Conservation (phyloP, 2,329 filamentous ascomycete genomes). For the Fonsecaea pugnacius region DNA sequence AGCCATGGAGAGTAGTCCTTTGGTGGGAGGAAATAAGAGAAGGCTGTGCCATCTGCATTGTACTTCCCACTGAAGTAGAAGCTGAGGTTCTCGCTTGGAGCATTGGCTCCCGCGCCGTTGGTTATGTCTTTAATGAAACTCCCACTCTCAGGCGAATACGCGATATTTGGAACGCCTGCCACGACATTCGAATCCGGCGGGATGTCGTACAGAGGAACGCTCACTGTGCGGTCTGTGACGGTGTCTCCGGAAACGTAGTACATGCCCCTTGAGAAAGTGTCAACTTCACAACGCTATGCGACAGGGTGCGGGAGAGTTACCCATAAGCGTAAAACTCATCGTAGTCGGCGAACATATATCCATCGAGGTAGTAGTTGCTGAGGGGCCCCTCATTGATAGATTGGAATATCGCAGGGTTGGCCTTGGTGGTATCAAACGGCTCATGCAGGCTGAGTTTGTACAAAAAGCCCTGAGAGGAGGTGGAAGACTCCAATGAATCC, state of each 20-base stretch:
- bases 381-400: slow-evolving; percentile 55
- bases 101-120: slow-evolving; percentile 51
- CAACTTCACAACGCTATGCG: slow-evolving; percentile 44
- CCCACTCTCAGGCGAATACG: slow-evolving; percentile 53
- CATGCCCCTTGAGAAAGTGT: slow-evolving; percentile 57
- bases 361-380: slow-evolving; percentile 63
- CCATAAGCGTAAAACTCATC: slow-evolving; percentile 68
- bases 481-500: slow-evolving; percentile 43
- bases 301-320: slow-evolving; percentile 22
- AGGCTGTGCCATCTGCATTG: slow-evolving; percentile 46
- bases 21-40: slow-evolving; percentile 35
- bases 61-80: slow-evolving; percentile 72
- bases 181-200: slow-evolving; percentile 7
- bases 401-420: slow-evolving; percentile 57
- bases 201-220: slow-evolving; percentile 18
- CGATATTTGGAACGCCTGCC: slow-evolving; percentile 11
- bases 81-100: slow-evolving; percentile 70
- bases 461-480: slow-evolving; percentile 58
- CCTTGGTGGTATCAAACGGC: slow-evolving; percentile 61
- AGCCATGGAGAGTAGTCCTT: slow-evolving; percentile 57
- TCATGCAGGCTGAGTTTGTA: slow-evolving; percentile 64
- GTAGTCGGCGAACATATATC: slow-evolving; percentile 68
- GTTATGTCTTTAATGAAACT: slow-evolving; percentile 38
- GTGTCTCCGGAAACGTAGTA: slow-evolving; percentile 1
- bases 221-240: slow-evolving; percentile 14